Base-by-base conservation (phyloP, 2,329 filamentous ascomycete genomes). In the Teratosphaeriaceae sp. region DNA sequence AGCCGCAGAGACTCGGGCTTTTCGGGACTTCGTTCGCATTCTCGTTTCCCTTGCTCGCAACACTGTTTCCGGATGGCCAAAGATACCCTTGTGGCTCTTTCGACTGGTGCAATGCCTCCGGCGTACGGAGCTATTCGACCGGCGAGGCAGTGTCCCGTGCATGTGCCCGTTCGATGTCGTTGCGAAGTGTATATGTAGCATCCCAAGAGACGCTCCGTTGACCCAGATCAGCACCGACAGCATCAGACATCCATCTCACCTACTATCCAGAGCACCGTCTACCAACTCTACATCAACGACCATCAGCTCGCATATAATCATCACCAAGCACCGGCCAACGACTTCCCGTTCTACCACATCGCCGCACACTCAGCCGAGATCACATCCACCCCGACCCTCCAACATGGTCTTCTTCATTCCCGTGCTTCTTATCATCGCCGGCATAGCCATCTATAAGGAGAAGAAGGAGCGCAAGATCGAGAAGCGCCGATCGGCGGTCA, bases 391-490 rank as follows among this genome's bases (percentile, higher is more conserved):
- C 24, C 8, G 13, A n/a, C n/a, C n/a, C 24, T 13, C 13, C 24
- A 27, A 27, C 24, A 34, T 34, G 30, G 30, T 34, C 30, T 18
- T 34, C 30, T 34, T 34, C 30, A 34, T 34, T 15, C 30, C 30
- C 7, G 30, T 34, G 7, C 9, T 34, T 15, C 30, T 34, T 7
- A 15, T 34, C 30, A 34, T 34, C 30, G 30, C 30, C 30, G 30
- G 30, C 15, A 15, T 34, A 7, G 30, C 30, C 30, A 12, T 34
- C 30, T 12, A n/a, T 15, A 34, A 34, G 16, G 12, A 34, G 15
- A 8, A 7, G 7, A 34, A 34, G 30, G 9, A 34, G 15, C 30
- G 16, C 30, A 34, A 34, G 15, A 11, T n/a, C 12, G 30, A 34
- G 30, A 34, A 34, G 15, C 30, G 30, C 30, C 7, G 30, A 12